Percentiles rank a stretch among this genome's conserved stretches.
phyloP scores from a whole-genome alignment of 768 basidiomycete genomes.

The Fibroporia radiculosa region DNA sequence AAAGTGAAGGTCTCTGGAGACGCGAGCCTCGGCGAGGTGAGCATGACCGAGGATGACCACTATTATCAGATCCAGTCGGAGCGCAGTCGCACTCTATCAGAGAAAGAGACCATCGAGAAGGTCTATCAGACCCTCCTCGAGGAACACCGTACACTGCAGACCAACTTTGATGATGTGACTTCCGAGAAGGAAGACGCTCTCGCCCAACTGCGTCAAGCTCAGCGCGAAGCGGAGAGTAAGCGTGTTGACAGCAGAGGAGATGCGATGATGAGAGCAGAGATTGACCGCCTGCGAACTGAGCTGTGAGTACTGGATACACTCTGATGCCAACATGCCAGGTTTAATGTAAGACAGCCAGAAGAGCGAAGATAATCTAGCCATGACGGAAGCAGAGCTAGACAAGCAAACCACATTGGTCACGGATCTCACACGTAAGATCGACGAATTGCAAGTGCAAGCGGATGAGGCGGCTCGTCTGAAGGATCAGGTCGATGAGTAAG shows the following conservation, averaged over 20 bases:
- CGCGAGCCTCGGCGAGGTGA: slow-evolving; percentile 43
- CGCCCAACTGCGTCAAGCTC: slow-evolving; percentile 50
- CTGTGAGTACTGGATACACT: slow-evolving; percentile 60
- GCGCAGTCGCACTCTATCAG: slow-evolving; percentile 63
- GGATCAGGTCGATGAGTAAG: slow-evolving; percentile 93
- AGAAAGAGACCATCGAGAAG: slow-evolving; percentile 84
- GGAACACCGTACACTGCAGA: slow-evolving; percentile 69
- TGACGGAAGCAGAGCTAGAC: slow-evolving; percentile 78
- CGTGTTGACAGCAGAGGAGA: slow-evolving; percentile 65
- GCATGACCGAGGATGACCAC: slow-evolving; percentile 68
- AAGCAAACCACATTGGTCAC: slow-evolving; percentile 61
- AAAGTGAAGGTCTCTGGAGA: slow-evolving; percentile 55
- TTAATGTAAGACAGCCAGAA: slow-evolving; percentile 58
- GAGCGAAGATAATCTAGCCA: slow-evolving; percentile 85
- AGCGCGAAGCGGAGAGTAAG: slow-evolving; percentile 49
- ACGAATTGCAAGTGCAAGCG: slow-evolving; percentile 73
- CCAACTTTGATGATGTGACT: slow-evolving; percentile 64
- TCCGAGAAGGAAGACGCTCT: slow-evolving; percentile 76
- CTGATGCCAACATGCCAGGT: background rate
- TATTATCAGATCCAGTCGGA: slow-evolving; percentile 83
- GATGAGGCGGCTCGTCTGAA: slow-evolving; percentile 76
- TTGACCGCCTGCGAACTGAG: slow-evolving; percentile 73
- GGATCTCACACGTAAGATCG: slow-evolving; percentile 72
- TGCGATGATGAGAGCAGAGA: slow-evolving; percentile 69
- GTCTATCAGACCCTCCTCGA: slow-evolving; percentile 69